Conservation (phyloP, 305 asterid genomes). For the Salvia sclarea region DNA sequence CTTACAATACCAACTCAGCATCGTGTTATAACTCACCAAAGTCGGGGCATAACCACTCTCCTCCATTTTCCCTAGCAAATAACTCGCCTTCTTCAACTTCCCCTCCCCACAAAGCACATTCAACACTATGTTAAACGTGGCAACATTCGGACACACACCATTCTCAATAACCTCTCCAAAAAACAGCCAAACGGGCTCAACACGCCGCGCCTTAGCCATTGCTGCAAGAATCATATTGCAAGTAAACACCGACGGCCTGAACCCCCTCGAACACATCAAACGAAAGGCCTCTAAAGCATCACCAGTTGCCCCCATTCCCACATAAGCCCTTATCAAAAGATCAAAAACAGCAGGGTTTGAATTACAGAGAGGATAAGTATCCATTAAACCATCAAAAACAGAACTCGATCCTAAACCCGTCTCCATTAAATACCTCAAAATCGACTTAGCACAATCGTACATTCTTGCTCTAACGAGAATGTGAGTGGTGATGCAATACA, state of each 20-base stretch:
- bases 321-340: conserved; percentile 70
- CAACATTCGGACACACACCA: conserved; percentile 62
- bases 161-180: conserved; percentile 69
- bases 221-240: conserved; percentile 75
- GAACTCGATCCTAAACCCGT: conserved; percentile 51
- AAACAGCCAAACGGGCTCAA: conserved; percentile 63
- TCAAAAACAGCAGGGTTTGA: conserved; percentile 93
- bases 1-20: conserved; percentile 82
- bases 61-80: conserved; percentile 74
- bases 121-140: conserved; percentile 71
- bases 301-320: conserved; percentile 44
- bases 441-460: conserved; percentile 63
- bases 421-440: conserved; percentile 45
- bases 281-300: conserved; percentile 62
- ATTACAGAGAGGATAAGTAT: conserved; percentile 69
- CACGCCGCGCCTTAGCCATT: conserved; percentile 41
- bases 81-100: conserved; percentile 62
- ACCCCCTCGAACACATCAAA: conserved; percentile 61
- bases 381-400: conserved; percentile 63
- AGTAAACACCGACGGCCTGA: conserved; percentile 69
- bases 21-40: conserved; percentile 77
- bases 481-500: conserved; percentile 78
- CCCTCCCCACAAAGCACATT: conserved; percentile 71
- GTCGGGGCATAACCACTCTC: conserved; percentile 79
- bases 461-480: conserved; percentile 83